Conservation (phyloP, 2,329 filamentous ascomycete species). For the Phaeosphaeria sp. region DNA sequence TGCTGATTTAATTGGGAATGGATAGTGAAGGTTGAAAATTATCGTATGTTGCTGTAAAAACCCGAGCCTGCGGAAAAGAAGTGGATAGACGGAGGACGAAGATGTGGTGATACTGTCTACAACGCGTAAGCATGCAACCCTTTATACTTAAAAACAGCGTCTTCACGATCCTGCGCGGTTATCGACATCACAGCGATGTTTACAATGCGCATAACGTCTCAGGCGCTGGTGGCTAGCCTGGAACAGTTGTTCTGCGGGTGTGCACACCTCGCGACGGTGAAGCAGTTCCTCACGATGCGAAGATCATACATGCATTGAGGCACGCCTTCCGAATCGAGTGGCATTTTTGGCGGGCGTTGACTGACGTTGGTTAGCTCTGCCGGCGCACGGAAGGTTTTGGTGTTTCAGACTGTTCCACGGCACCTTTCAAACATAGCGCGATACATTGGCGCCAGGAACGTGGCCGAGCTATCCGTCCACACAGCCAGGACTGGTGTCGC, state of each 20-base stretch:
- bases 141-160: not conserved
- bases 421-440: conserved; percentile 4
- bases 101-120: not conserved
- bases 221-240: conserved; percentile 1
- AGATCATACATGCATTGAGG: conserved; percentile 18
- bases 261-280: conserved; percentile 3
- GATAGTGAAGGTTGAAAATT: not conserved
- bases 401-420: conserved; percentile 4
- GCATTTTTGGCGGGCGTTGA: not conserved
- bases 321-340: not conserved
- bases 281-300: conserved; percentile 15
- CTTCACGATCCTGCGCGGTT: not conserved
- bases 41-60: conserved; percentile 9
- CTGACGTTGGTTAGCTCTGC: not conserved
- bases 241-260: conserved; percentile 2
- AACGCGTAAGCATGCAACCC: not conserved
- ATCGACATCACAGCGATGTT: not conserved
- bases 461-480: not conserved
- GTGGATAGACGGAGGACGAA: not conserved
- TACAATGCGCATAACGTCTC: conserved; percentile 11
- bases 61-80: conserved; percentile 21
- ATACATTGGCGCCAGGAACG: conserved; percentile 2
- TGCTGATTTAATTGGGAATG: conserved; percentile 2
- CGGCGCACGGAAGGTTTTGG: not conserved
- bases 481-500: not conserved